These are phyloP conservation scores for Fraxinus greggii DNA, from an alignment of 305 asterid genomes.

Conservation along the genomic window DNA sequence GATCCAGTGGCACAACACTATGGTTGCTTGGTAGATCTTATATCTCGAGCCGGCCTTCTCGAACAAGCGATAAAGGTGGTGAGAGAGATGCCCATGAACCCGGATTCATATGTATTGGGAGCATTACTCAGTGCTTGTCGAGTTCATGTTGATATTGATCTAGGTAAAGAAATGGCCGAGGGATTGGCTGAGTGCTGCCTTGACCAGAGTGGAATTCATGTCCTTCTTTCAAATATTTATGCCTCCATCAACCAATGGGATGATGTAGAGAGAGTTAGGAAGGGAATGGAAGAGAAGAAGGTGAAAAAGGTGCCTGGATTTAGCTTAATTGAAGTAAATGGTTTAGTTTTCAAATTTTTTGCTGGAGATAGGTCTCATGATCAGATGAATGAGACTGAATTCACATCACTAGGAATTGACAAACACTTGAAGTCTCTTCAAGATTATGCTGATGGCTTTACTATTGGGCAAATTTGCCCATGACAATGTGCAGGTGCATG, in stretches of 20 bases:
- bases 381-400: conserved; percentile 12
- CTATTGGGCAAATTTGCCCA: not conserved
- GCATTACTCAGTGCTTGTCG: conserved; percentile 52
- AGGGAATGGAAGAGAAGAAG: conserved; percentile 42
- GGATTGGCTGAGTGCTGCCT: conserved; percentile 26
- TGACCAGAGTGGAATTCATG: conserved; percentile 40
- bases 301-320: conserved; percentile 50
- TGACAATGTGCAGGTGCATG: not conserved
- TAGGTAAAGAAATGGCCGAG: conserved; percentile 32
- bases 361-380: conserved; percentile 28
- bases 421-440: conserved; percentile 25
- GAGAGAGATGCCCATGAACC: conserved; percentile 36
- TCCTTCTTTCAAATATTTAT: conserved; percentile 52
- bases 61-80: conserved; percentile 43
- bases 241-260: conserved; percentile 46
- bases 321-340: conserved; percentile 43
- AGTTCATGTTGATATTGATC: conserved; percentile 32
- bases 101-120: conserved; percentile 41
- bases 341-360: conserved; percentile 28
- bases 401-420: conserved; percentile 12
- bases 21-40: conserved; percentile 55
- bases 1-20: conserved; percentile 40
- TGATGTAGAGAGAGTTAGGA: conserved; percentile 45
- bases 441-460: not conserved
- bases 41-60: conserved; percentile 46